These are phyloP conservation scores for Aureococcus anophagefferens DNA, from an alignment of 108 stramenopile species.

Conservation along the genomic window DNA sequence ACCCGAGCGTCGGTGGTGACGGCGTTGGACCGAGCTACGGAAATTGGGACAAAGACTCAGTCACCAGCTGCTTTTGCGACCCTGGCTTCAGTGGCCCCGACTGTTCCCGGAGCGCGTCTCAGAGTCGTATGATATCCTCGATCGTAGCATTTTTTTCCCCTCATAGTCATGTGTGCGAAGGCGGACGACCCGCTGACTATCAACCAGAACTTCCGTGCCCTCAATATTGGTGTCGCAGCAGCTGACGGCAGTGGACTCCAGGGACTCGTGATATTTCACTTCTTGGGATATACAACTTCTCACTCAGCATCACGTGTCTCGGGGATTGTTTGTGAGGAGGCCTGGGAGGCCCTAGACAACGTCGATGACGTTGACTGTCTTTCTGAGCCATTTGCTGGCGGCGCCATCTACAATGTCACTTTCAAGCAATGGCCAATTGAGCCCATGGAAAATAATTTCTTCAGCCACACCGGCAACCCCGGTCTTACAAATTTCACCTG, in stretches of 20 bases:
- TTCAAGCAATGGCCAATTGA: constrained; percentile 23
- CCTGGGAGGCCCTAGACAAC: constrained; percentile 21
- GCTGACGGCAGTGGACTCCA: not conserved
- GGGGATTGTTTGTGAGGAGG: constrained; percentile 14
- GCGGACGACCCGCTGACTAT: constrained; percentile 40
- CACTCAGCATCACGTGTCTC: constrained; percentile 11
- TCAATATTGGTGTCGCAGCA: constrained; percentile 14
- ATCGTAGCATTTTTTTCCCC: no score
- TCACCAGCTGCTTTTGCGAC: constrained; percentile 28
- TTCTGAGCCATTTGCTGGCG: constrained; percentile 4
- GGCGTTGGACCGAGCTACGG: constrained; percentile 21
- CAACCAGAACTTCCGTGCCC: constrained; percentile 26
- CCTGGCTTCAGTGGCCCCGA: constrained; percentile 33
- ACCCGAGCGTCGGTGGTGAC: constrained; percentile 20
- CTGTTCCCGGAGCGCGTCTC: constrained; percentile 13
- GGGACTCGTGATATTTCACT: constrained; percentile 14
- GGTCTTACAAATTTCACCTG: constrained; percentile 27
- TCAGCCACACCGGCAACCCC: constrained; percentile 32
- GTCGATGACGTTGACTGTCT: constrained; percentile 25
- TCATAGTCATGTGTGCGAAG: constrained; percentile 31
- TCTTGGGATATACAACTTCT: constrained; percentile 16
- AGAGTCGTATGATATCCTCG: no score
- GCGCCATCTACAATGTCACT: constrained; percentile 17
- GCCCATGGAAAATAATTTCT: constrained; percentile 37
- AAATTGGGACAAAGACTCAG: constrained; percentile 33